Evolutionary conservation across 202 grass and related monocot genomes (phyloP).

Genomic region (Panicum hallii): DNA sequence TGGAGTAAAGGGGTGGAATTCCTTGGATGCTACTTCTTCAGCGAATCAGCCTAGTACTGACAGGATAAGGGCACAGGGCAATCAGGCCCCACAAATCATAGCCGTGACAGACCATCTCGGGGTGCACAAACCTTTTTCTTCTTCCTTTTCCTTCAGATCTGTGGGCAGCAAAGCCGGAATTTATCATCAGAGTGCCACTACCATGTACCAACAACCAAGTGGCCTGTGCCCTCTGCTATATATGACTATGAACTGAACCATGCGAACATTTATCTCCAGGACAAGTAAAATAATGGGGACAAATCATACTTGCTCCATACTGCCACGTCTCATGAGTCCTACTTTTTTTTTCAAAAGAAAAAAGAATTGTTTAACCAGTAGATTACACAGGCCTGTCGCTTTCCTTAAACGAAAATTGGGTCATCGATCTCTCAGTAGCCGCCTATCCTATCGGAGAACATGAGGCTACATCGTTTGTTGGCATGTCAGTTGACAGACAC

Average conservation of each 20-base stretch:
- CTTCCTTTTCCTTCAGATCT: conserved; percentile 31
- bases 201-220: background rate
- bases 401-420: background rate
- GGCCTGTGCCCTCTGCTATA: background rate
- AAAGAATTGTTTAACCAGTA: background rate
- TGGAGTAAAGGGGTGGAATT: conserved; percentile 24
- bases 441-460: conserved; percentile 27
- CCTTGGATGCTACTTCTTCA: conserved; percentile 47
- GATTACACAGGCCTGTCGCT: background rate
- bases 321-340: no score
- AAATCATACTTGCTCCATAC: conserved; percentile 36
- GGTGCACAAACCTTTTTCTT: background rate
- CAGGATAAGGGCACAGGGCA: conserved; percentile 31
- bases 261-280: conserved; percentile 1
- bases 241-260: background rate
- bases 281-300: background rate
- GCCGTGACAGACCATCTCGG: background rate
- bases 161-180: conserved; percentile 44
- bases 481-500: conserved; percentile 19
- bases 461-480: conserved; percentile 21
- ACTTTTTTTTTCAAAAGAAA: background rate
- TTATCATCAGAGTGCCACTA: background rate
- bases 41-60: conserved; percentile 19
- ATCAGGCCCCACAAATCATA: conserved; percentile 44
- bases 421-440: background rate